Conservation (phyloP, 495 filamentous ascomycete genomes). For the Thermothielavioides terrestris region DNA sequence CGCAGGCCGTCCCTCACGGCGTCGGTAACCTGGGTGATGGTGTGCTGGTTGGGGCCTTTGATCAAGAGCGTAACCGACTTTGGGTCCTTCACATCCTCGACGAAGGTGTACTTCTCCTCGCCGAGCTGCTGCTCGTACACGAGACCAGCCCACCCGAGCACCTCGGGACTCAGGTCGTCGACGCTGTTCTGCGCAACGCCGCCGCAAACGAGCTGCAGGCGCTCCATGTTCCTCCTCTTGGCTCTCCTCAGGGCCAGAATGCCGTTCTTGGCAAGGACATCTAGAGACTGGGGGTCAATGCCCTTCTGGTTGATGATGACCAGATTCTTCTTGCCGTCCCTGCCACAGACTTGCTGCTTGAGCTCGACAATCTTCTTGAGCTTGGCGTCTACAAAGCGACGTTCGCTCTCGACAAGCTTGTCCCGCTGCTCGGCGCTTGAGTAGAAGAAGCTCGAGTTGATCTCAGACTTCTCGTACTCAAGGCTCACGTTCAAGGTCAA, state of each 20-base stretch:
- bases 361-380: slow-evolving; percentile 95
- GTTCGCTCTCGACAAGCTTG: slow-evolving; percentile 95
- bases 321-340: slow-evolving; percentile 89
- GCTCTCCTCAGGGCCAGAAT: slow-evolving; percentile 89
- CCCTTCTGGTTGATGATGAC: slow-evolving; percentile 99
- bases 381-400: slow-evolving; percentile 93
- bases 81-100: slow-evolving; percentile 96
- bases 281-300: slow-evolving; percentile 90
- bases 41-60: slow-evolving; percentile 95
- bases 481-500: slow-evolving; percentile 92
- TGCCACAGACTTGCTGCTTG: slow-evolving; percentile 95
- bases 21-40: slow-evolving; percentile 91
- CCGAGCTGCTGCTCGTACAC: slow-evolving; percentile 97
- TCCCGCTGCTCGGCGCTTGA: slow-evolving; percentile 92
- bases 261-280: slow-evolving; percentile 94
- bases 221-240: slow-evolving; percentile 98
- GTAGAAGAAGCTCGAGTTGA: slow-evolving; percentile 99
- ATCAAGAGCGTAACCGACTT: slow-evolving; percentile 98
- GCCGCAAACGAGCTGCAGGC: slow-evolving; percentile 88
- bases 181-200: slow-evolving; percentile 91
- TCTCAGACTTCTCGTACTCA: slow-evolving; percentile 98
- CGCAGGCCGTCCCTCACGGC: slow-evolving; percentile 93
- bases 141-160: slow-evolving; percentile 90
- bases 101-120: slow-evolving; percentile 98
- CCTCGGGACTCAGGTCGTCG: slow-evolving; percentile 79